Evolutionary conservation across 2,329 filamentous ascomycete species (phyloP), one percentile per base, ranked within the genome.

Genomic region (Fusarium kyushuense): DNA sequence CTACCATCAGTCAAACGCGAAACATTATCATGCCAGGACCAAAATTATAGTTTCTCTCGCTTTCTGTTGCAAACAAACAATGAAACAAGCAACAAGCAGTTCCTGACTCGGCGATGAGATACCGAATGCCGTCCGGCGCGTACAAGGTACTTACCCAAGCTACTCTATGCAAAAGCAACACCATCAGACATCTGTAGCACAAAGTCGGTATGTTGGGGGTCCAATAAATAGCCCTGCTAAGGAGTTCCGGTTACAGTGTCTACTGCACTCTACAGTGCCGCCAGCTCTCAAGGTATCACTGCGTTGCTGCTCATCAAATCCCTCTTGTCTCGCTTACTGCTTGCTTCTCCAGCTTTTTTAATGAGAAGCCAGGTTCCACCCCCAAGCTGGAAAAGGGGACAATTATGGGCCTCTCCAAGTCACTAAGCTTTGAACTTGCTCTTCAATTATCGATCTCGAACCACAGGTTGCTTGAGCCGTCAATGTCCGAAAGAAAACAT

Each of bases 51-150:
- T 41, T 36, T 41, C 33, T 35, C 16, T 40, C 40, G 5, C 21
- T 27, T 8, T 47, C 36, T 42, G 58, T 47, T 56, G 23, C 35
- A 38, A 55, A 21, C 30, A 47, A 63, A 63, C 33, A 48, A 42
- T 42, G 9, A 42, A 42, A 42, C 21, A 21, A 45, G 29, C 42
- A 21, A 30, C n/a, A 27, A n/a, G 11, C n/a, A n/a, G n/a, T n/a
- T n/a, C n/a, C n/a, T 47, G 64, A 68, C 60, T 66, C 43, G 47
- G 56, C 52, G 65, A 53, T 43, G 57, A 58, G 57, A 63, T 70
- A 67, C 66, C 66, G 66, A 69, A 69, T 63, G 62, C 62, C 66
- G 66, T 30, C 53, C 33, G 25, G 46, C 19, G n/a, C 21, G 27
- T 46, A 58, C 59, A 63, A 52, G 29, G 30, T 53, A 46, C 47